Evolutionary conservation across 83 land plant species (phyloP), one percentile per base, ranked within the genome.

Genomic region (Thuja plicata): DNA sequence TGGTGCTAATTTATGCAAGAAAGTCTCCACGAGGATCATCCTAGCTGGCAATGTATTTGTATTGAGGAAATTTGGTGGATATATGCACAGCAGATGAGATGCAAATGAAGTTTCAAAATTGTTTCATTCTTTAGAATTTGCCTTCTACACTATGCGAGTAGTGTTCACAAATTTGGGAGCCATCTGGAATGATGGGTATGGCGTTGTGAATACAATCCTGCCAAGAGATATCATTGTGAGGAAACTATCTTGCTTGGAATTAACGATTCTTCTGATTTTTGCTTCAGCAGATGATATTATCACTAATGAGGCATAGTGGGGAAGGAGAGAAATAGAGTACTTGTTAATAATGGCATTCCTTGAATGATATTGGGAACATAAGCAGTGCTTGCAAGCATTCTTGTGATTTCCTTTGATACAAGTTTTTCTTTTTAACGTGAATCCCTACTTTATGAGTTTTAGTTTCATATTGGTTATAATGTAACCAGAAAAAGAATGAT

Each of bases 1-100:
- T 95, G 95, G 93, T 93, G 38, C 89, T 95, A 48, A 85, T 86
- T 8, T 95, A 95, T 92, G 90, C 48, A 32, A 83, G 86, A 54
- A 83, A 83, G 55, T 83, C 86, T 8, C 86, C 86, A 11, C 43
- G 86, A 48, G 86, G 86, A 83, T 83, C 43, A 30, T 83, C 79
- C 45, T 45, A 48, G 86, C 55, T 83, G 54, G 54, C 32, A 50
- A 32, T 15, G 3, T 2, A 46, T 27, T 30, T 46, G 13, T 50
- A 4, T 83, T 54, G 32, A 45, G 30, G 55, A 13, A 83, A 34
- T 83, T 13, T 83, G 35, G 15, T 46, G 6, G 17, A 46, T 10
- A 12, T 3, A 30, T 83, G 50, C 86, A 30, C 45, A 30, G 86
- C 86, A 46, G 57, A 83, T 83, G 86, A 83, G 86, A 48, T 48